Percentiles rank a stretch among this genome's conserved stretches.
Evolutionary conservation across 768 basidiomycete species (phyloP).

Genomic region (Cantharellus cinnabarinus): DNA sequence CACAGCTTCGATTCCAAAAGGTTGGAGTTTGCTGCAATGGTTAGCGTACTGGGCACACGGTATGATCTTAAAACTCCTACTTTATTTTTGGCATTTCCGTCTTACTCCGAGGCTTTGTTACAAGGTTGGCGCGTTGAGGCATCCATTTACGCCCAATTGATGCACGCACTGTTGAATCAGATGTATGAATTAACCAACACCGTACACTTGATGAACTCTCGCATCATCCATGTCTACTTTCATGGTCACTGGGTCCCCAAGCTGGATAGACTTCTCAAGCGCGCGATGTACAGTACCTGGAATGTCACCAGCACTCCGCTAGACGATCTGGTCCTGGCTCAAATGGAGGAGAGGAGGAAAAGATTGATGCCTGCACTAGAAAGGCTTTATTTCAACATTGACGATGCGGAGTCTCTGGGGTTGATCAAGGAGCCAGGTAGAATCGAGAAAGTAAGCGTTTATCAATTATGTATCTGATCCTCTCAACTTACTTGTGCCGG

Average conservation of each 20-base stretch:
- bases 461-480: background rate
- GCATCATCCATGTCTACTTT: background rate
- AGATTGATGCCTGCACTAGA: background rate
- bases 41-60: background rate
- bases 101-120: background rate
- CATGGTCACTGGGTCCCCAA: background rate
- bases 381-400: background rate
- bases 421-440: background rate
- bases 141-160: background rate
- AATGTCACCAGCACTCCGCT: background rate
- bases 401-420: background rate
- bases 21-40: background rate
- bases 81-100: background rate
- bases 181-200: background rate
- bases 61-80: background rate
- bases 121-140: background rate
- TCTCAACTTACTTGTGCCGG: background rate
- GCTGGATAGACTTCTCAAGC: background rate
- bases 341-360: background rate
- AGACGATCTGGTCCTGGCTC: background rate
- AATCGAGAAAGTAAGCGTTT: background rate
- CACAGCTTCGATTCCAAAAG: background rate
- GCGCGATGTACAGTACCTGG: background rate
- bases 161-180: background rate
- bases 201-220: background rate